These are phyloP conservation scores for Saturnispora zaruensis DNA, from an alignment of 805 yeast genomes.

Conservation along the genomic window DNA sequence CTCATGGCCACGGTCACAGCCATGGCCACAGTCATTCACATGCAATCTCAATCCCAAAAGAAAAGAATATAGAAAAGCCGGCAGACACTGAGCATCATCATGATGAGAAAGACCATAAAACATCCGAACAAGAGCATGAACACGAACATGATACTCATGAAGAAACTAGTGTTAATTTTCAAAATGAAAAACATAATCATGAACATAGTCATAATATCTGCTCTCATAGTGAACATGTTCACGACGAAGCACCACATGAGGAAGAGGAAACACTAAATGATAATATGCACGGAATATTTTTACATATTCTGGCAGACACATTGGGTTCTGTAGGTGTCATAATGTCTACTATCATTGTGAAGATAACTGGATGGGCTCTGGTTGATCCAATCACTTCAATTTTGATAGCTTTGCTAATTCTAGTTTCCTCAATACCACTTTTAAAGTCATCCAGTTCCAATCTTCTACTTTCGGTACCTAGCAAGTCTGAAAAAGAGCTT, in stretches of 20 bases:
- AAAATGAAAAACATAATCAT: not conserved
- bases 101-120: not conserved
- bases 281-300: conserved; percentile 89
- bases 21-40: conserved; percentile 25
- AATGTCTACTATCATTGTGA: conserved; percentile 74
- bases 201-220: conserved; percentile 1
- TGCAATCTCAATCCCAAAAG: conserved; percentile 6
- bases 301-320: conserved; percentile 92
- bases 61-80: not conserved
- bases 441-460: conserved; percentile 72
- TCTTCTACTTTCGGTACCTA: conserved; percentile 49
- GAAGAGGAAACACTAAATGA: conserved; percentile 47
- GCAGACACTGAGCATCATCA: not conserved
- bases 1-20: conserved; percentile 22
- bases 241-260: conserved; percentile 32
- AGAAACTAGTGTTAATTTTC: not conserved
- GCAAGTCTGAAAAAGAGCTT: conserved; percentile 50
- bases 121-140: not conserved
- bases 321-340: conserved; percentile 96
- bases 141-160: conserved; percentile 2
- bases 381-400: conserved; percentile 92
- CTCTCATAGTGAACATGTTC: conserved; percentile 3
- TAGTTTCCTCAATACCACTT: conserved; percentile 76
- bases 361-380: conserved; percentile 56
- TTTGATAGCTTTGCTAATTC: conserved; percentile 72